Percentiles rank a stretch among this genome's conserved stretches.
phyloP scores from a whole-genome alignment of 805 yeast species.

The Helenozyma rhizophorensis region DNA sequence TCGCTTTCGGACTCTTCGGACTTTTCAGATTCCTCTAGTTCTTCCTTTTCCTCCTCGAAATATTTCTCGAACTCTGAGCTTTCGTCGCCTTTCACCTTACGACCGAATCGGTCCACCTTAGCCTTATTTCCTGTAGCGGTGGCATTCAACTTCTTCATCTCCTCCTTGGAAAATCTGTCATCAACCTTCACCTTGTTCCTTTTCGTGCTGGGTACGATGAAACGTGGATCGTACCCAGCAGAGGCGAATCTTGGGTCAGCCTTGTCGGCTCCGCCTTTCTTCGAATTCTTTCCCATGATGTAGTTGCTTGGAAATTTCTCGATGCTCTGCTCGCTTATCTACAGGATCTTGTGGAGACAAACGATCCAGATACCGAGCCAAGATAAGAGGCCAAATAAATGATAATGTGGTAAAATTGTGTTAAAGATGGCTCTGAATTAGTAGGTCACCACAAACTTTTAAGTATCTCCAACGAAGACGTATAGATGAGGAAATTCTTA shows the following conservation, averaged over 20 bases:
- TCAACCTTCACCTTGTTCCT: constrained; percentile 76
- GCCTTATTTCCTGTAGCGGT: constrained; percentile 50
- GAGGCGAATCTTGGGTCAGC: constrained; percentile 73
- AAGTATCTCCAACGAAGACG: too few species aligned
- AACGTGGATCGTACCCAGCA: constrained; percentile 85
- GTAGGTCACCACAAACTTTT: too few species aligned
- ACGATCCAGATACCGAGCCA: too few species aligned
- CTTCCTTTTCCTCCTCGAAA: constrained; percentile 43
- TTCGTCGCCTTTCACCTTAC: constrained; percentile 49
- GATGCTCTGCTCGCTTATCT: background rate
- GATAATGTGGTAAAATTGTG: too few species aligned
- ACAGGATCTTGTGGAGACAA: background rate
- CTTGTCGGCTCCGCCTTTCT: constrained; percentile 31
- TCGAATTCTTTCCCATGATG: constrained; percentile 5
- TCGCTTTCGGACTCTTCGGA: background rate
- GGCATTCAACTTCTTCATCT: constrained; percentile 45
- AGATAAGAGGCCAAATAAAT: too few species aligned
- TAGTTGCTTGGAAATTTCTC: background rate
- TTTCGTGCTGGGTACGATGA: constrained; percentile 66
- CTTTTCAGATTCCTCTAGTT: constrained; percentile 17
- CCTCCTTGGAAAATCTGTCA: constrained; percentile 72
- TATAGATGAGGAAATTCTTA: too few species aligned
- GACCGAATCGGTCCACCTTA: constrained; percentile 82
- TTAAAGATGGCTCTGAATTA: background rate
- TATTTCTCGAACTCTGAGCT: constrained; percentile 47